These are phyloP conservation scores for Phyllosticta ampelicida DNA, from an alignment of 2,329 filamentous ascomycete genomes.

Conservation along the genomic window DNA sequence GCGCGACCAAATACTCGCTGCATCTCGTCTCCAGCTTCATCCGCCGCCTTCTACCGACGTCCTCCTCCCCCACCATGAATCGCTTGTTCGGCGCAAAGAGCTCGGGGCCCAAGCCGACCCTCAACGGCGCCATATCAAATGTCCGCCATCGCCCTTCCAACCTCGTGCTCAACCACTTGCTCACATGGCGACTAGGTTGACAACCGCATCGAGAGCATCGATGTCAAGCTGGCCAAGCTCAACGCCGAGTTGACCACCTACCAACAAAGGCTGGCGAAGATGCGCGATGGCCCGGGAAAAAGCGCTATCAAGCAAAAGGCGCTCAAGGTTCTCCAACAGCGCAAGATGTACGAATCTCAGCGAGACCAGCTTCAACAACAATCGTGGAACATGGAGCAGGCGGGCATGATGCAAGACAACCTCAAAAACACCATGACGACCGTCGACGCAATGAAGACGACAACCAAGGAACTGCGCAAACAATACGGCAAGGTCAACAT, in stretches of 20 bases:
- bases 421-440: constrained; percentile 98
- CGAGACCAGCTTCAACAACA: constrained; percentile 89
- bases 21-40: background rate
- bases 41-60: background rate
- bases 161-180: constrained; percentile 9
- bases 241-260: constrained; percentile 84
- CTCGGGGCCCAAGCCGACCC: constrained; percentile 79
- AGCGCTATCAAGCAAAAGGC: constrained; percentile 87
- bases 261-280: constrained; percentile 76
- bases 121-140: constrained; percentile 71
- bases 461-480: constrained; percentile 81
- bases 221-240: constrained; percentile 86
- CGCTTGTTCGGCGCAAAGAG: constrained; percentile 86
- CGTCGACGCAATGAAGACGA: constrained; percentile 94
- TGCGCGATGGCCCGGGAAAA: constrained; percentile 94
- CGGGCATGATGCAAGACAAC: constrained; percentile 97
- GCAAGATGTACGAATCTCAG: constrained; percentile 88
- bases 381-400: constrained; percentile 99
- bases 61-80: constrained; percentile 56
- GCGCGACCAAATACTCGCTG: background rate
- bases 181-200: constrained; percentile 49
- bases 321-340: constrained; percentile 82
- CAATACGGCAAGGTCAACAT: constrained; percentile 97
- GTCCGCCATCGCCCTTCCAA: constrained; percentile 35
- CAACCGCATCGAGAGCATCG: constrained; percentile 70